Evolutionary conservation across 164 flowering plant species (phyloP).

Genomic region (Vitis cinerea): DNA sequence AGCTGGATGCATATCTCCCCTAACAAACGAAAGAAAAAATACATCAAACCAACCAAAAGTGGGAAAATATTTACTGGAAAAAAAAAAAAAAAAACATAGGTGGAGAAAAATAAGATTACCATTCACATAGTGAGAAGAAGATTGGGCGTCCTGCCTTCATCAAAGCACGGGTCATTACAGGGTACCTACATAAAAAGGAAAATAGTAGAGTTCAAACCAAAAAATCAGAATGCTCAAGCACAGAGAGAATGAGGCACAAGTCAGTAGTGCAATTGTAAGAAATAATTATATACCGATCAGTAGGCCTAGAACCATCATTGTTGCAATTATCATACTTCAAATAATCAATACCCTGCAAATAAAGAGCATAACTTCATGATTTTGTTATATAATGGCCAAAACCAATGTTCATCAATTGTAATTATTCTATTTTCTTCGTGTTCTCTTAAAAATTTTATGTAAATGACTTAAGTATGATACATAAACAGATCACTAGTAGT

Average conservation of each 20-base stretch:
- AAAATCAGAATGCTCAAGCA: neutral
- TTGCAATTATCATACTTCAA: slow-evolving; percentile 52
- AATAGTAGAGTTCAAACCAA: neutral
- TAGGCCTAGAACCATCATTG: slow-evolving; percentile 38
- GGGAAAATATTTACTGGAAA: neutral
- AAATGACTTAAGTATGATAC: neutral
- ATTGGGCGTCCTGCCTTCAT: slow-evolving; percentile 62
- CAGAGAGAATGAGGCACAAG: neutral
- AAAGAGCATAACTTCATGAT: neutral
- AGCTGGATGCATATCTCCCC: slow-evolving; percentile 76
- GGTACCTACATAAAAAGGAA: slow-evolving; percentile 37
- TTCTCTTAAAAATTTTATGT: neutral
- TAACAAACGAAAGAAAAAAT: slow-evolving; percentile 13
- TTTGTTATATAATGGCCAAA: neutral
- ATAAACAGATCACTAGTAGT: neutral
- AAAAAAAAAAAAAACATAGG: no score
- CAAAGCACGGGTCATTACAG: slow-evolving; percentile 61
- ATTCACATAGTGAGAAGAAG: slow-evolving; percentile 72
- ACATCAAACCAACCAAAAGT: neutral
- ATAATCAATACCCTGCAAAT: slow-evolving; percentile 43
- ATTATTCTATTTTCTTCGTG: no score
- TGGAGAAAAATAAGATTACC: slow-evolving; percentile 25
- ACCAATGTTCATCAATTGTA: neutral
- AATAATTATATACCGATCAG: slow-evolving; percentile 24
- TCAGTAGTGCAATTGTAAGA: neutral